Evolutionary conservation across 176 grass and related monocot species (phyloP), one percentile per base, ranked within the genome.

Genomic region (Musa acuminata): DNA sequence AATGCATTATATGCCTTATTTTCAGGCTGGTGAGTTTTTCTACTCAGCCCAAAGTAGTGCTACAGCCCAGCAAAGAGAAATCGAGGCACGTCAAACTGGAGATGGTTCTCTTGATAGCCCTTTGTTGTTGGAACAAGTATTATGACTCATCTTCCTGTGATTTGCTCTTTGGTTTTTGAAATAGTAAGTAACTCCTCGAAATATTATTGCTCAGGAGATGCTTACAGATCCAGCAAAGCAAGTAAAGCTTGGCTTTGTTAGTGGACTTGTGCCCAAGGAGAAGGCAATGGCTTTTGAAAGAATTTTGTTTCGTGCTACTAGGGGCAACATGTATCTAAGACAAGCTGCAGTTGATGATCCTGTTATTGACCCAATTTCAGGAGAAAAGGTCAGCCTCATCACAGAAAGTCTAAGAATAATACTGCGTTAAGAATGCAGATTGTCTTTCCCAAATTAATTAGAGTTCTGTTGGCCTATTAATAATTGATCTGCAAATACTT

Each of bases 231-330:
- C 88, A 71, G 87, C 91, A 53, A 99, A 99, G 82, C 95, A 99
- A 91, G 86, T 99, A 78, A 99, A 94, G 65, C 85, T 99, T 80
- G 95, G 95, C 12, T 99, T 92, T 63, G 49, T 99, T 25, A 87
- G 88, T 89, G 95, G 95, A 35, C 88, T 99, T 87, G 95, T 99
- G 51, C 88, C 88, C 72, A 99, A 99, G 80, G 95, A 99, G 74
- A 99, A 91, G 82, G 78, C 90, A 58, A 85, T 99, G 88, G 86
- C 84, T 87, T 99, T 99, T 87, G 95, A 99, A 85, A 80, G 88
- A 43, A 99, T 99, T 60, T 81, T 99, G 54, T 99, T 99, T 63
- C 90, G 90, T 87, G 82, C 95, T n/a, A 99, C 91, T 13, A 89
- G 91, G 73, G 95, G 95, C 68, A 99, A 99, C 68, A 82, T 99